Evolutionary conservation across 2,329 filamentous ascomycete species (phyloP).

Genomic region (Calycina marina): DNA sequence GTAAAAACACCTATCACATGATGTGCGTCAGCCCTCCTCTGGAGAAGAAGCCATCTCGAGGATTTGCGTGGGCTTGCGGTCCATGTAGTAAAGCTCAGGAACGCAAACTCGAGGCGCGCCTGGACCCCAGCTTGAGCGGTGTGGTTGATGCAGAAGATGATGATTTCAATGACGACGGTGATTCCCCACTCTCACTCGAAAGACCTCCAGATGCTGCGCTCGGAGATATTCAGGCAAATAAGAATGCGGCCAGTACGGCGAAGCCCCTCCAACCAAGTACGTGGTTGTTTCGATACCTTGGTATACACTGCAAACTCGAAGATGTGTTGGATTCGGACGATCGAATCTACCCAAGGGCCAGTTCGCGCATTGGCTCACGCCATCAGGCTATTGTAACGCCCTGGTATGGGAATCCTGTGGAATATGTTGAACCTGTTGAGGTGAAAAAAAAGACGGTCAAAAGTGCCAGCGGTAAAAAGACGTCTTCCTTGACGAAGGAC

Average conservation of each 20-base stretch:
- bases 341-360: conserved; percentile 89
- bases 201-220: conserved; percentile 42
- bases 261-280: conserved; percentile 87
- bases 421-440: conserved; percentile 79
- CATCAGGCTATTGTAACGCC: conserved; percentile 77
- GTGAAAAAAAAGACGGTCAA: conserved; percentile 64
- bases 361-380: conserved; percentile 77
- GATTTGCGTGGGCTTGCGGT: conserved; percentile 95
- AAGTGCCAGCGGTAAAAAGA: conserved; percentile 51
- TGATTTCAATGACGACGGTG: conserved; percentile 47
- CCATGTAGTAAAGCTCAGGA: conserved; percentile 95
- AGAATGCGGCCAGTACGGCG: too few species aligned
- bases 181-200: conserved; percentile 40
- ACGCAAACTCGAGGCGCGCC: conserved; percentile 75
- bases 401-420: conserved; percentile 79
- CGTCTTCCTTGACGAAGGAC: conserved; percentile 66
- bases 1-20: conserved; percentile 94
- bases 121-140: conserved; percentile 60
- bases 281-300: conserved; percentile 93
- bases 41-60: conserved; percentile 89
- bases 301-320: conserved; percentile 88
- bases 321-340: conserved; percentile 96
- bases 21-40: conserved; percentile 86
- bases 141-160: conserved; percentile 50
- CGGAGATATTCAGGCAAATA: conserved; percentile 77